Percentiles rank a stretch among this genome's conserved stretches.
These are phyloP conservation scores for Ensete ventricosum DNA, from an alignment of 176 grass and related monocot species.

Conservation along the genomic window DNA sequence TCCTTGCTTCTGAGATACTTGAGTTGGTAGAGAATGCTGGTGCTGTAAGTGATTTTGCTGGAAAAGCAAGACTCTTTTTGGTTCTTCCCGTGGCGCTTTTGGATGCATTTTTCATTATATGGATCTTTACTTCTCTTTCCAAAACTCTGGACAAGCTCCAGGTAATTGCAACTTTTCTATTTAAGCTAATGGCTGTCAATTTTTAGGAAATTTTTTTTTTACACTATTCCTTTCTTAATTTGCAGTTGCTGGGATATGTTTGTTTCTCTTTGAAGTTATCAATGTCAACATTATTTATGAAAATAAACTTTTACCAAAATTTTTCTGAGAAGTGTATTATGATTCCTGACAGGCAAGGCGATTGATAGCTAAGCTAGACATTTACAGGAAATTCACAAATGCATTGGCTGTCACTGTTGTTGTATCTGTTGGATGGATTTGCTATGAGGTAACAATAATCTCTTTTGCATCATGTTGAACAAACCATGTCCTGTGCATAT, in stretches of 20 bases:
- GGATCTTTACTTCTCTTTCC: conserved; percentile 92
- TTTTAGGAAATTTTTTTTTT: conserved; percentile 1
- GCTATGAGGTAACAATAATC: conserved; percentile 61
- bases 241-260: not conserved
- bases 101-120: conserved; percentile 92
- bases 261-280: not conserved
- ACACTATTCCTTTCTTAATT: not conserved
- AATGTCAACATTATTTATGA: not conserved
- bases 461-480: not conserved
- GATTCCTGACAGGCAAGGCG: conserved; percentile 61
- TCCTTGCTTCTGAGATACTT: conserved; percentile 93
- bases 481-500: conserved; percentile 6
- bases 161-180: conserved; percentile 28
- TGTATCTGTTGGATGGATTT: conserved; percentile 82
- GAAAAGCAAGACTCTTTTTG: conserved; percentile 94
- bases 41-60: conserved; percentile 86
- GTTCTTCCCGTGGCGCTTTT: conserved; percentile 89
- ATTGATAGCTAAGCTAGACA: conserved; percentile 78
- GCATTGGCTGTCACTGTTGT: conserved; percentile 69
- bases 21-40: conserved; percentile 96
- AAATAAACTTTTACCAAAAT: not conserved
- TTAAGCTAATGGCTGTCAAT: not conserved
- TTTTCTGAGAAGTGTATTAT: not conserved
- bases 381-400: conserved; percentile 95
- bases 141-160: conserved; percentile 89